These are phyloP conservation scores for Artemisia annua DNA, from an alignment of 129 eudicot genomes.

Conservation along the genomic window DNA sequence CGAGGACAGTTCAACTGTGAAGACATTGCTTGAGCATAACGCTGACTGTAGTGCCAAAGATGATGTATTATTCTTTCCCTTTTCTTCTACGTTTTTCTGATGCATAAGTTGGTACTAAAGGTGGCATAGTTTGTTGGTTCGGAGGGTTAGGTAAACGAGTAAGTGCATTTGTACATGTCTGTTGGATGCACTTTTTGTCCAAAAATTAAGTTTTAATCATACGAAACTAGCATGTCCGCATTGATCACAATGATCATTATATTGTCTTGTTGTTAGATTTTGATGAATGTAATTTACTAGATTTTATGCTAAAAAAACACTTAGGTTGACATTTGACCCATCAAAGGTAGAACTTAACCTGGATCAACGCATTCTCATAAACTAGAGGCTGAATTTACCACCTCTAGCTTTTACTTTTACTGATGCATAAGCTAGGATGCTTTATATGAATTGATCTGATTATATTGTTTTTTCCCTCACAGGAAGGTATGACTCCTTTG, in stretches of 20 bases:
- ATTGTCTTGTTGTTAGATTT: not conserved
- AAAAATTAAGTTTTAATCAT: not conserved
- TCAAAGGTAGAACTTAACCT: not conserved
- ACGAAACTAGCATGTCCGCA: not conserved
- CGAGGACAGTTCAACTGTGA: constrained; percentile 76
- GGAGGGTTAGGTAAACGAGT: not conserved
- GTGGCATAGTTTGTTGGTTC: not conserved
- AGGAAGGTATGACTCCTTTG: constrained; percentile 33
- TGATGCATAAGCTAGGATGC: not conserved
- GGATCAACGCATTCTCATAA: too few relatives aligned
- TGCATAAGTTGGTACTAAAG: not conserved
- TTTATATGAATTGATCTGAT: not conserved
- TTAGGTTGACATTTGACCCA: not conserved
- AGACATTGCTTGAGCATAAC: constrained; percentile 73
- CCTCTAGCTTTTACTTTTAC: too few relatives aligned
- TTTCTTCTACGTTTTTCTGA: constrained; percentile 5
- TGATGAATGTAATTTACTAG: not conserved
- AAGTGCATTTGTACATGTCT: not conserved
- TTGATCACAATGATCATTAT: not conserved
- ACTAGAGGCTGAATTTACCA: too few relatives aligned
- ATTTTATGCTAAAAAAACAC: not conserved
- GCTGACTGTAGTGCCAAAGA: constrained; percentile 96
- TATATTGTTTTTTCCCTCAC: not conserved
- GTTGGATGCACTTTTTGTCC: not conserved
- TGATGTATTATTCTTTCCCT: constrained; percentile 40